A percentile compares a stretch with the other conserved stretches of the same genome.
Conservation (phyloP, 441 rosid species). For the Pelargonium citronellum region DNA sequence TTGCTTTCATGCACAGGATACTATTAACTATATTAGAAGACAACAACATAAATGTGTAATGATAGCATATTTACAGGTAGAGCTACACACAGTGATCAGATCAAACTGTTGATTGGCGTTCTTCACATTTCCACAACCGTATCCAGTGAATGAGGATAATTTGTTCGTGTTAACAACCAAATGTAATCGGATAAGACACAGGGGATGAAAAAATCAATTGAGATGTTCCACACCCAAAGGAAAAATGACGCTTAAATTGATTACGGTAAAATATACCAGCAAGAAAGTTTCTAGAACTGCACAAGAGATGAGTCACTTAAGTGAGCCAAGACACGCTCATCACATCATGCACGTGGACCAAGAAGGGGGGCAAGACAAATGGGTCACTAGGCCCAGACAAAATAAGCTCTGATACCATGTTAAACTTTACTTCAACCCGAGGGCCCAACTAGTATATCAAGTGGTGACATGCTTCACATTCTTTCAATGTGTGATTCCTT, state of each 20-base stretch:
- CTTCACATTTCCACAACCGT: not conserved
- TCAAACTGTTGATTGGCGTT: not conserved
- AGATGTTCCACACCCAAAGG: constrained; percentile 8
- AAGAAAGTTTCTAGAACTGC: constrained; percentile 50
- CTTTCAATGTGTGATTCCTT: no score
- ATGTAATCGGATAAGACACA: not conserved
- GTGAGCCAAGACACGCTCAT: constrained; percentile 77
- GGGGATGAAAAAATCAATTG: not conserved
- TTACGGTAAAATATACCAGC: constrained; percentile 32
- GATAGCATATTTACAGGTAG: not conserved
- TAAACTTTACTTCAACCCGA: no score
- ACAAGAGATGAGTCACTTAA: constrained; percentile 41
- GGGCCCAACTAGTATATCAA: no score
- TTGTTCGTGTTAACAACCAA: not conserved
- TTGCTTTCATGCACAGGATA: constrained; percentile 58
- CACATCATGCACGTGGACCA: no score
- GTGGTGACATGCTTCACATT: no score
- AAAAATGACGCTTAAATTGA: constrained; percentile 15
- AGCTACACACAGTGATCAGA: not conserved
- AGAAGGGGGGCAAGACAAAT: no score
- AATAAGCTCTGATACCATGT: no score
- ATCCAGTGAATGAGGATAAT: not conserved
- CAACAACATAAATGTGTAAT: not conserved
- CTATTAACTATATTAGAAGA: not conserved
- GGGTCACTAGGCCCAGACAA: no score